Percentiles rank a stretch among this genome's conserved stretches.
Evolutionary conservation across 306 rosid genomes (phyloP).

Genomic region (Cicer judaicum): DNA sequence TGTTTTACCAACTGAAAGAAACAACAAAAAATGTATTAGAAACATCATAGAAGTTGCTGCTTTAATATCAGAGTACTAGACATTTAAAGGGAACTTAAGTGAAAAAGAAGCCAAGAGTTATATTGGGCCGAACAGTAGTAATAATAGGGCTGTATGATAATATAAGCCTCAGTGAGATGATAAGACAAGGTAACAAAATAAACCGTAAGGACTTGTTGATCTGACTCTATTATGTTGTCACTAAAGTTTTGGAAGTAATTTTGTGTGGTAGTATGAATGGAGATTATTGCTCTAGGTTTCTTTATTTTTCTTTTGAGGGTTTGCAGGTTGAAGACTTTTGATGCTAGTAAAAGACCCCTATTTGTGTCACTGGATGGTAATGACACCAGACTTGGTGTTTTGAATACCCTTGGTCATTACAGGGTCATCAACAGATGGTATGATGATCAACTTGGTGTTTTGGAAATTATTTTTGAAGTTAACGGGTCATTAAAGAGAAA

Average conservation of each 20-base stretch:
- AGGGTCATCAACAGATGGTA: background rate
- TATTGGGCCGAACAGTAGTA: constrained; percentile 2
- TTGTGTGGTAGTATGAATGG: background rate
- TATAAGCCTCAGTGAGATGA: constrained; percentile 22
- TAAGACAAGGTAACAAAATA: constrained; percentile 11
- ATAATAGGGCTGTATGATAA: background rate
- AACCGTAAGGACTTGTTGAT: background rate
- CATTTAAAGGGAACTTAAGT: background rate
- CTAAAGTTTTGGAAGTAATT: constrained; percentile 27
- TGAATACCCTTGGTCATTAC: background rate
- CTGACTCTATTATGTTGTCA: background rate
- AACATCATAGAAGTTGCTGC: constrained; percentile 24
- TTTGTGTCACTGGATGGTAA: constrained; percentile 1
- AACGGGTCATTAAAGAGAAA: constrained; percentile 4
- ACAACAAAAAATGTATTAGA: constrained; percentile 39
- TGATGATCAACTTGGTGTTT: constrained; percentile 9
- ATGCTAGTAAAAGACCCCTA: constrained; percentile 24
- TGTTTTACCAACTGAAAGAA: constrained; percentile 80
- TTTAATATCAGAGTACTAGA: constrained; percentile 21
- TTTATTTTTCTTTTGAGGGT: background rate
- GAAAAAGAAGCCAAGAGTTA: background rate
- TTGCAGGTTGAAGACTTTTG: background rate
- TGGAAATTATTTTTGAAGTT: constrained; percentile 1
- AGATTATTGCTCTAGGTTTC: constrained; percentile 5
- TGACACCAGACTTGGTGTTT: background rate